These are phyloP conservation scores for Thalassiosira ordinaria DNA, from an alignment of 352 stramenopile genomes.

Conservation along the genomic window DNA sequence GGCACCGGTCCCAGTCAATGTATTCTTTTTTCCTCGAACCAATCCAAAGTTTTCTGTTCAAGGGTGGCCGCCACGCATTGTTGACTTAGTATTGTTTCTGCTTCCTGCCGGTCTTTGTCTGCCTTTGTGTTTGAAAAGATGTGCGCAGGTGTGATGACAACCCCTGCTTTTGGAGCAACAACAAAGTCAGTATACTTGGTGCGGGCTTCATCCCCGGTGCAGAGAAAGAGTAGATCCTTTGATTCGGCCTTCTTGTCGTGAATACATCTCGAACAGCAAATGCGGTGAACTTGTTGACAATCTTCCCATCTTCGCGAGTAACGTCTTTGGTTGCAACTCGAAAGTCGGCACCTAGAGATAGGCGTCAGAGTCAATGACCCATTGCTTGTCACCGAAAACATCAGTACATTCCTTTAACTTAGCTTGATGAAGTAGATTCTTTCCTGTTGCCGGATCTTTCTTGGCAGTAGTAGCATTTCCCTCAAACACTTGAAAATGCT, in stretches of 20 bases:
- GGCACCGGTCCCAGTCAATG: neutral
- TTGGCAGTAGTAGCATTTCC: neutral
- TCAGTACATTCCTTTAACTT: neutral
- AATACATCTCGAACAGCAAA: neutral
- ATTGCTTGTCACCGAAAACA: neutral
- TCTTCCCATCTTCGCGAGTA: neutral
- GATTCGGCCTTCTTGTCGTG: neutral
- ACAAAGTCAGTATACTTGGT: neutral
- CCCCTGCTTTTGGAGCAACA: neutral
- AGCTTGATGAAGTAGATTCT: neutral
- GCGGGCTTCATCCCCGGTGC: neutral
- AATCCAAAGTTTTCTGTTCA: neutral
- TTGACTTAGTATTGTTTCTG: neutral
- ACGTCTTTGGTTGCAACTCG: neutral
- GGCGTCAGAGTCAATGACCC: neutral
- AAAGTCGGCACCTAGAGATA: neutral
- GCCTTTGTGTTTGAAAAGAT: neutral
- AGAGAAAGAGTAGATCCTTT: slow-evolving; percentile 7
- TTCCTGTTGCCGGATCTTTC: neutral
- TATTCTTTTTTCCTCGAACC: neutral
- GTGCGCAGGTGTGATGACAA: neutral
- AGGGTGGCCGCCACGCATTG: neutral
- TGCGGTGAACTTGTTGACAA: neutral
- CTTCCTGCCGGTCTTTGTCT: neutral
- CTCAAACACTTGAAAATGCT: neutral